Evolutionary conservation across 805 yeast genomes (phyloP).

Genomic region (Lachancea lanzarotensis): DNA sequence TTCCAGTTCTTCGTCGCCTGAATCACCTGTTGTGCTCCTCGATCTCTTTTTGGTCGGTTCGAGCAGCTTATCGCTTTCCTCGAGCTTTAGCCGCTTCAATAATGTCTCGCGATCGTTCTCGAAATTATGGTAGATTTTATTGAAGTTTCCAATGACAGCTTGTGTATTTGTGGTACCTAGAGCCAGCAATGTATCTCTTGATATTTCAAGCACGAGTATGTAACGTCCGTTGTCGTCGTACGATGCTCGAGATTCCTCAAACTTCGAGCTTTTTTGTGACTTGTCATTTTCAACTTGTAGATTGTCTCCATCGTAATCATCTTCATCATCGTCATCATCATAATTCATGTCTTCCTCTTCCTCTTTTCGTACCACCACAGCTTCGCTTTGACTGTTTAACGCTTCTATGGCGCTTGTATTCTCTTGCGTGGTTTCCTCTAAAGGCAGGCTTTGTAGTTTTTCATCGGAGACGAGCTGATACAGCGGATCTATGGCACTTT

Average conservation of each 20-base stretch:
- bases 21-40: slow-evolving; percentile 15
- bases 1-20: slow-evolving; percentile 13
- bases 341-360: slow-evolving; percentile 38
- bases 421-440: background rate
- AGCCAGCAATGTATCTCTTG: slow-evolving; percentile 31
- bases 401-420: background rate
- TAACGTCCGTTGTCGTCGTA: slow-evolving; percentile 20
- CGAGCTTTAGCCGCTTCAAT: slow-evolving; percentile 66
- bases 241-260: slow-evolving; percentile 1
- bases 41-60: slow-evolving; percentile 26
- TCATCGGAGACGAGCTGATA: slow-evolving; percentile 8
- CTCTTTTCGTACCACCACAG: slow-evolving; percentile 15
- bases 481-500: slow-evolving; percentile 39
- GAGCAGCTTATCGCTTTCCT: slow-evolving; percentile 70
- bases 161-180: slow-evolving; percentile 31
- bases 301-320: slow-evolving; percentile 28
- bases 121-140: slow-evolving; percentile 66
- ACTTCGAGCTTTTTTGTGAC: background rate
- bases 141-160: slow-evolving; percentile 50
- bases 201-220: slow-evolving; percentile 31
- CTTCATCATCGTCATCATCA: slow-evolving; percentile 31
- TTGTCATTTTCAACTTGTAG: background rate
- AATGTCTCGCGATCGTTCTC: slow-evolving; percentile 73
- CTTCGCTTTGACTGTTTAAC: background rate
- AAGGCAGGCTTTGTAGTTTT: background rate